Conservation (phyloP, 805 yeast genomes). For the Teunomyces aglyptinius region DNA sequence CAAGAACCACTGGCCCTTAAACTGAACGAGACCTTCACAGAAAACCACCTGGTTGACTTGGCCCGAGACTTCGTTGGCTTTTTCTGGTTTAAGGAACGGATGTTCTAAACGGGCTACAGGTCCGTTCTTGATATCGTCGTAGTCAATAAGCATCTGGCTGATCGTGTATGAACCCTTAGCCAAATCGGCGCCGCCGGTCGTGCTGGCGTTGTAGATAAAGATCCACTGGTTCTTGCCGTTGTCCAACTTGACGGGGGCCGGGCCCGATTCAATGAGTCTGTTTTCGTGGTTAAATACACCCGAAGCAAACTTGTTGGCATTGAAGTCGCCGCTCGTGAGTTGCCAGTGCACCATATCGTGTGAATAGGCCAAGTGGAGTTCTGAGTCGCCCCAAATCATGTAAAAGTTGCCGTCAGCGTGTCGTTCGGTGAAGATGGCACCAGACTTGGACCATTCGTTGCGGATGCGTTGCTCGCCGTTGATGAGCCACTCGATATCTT, state of each 20-base stretch:
- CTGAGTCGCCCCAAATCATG: conserved; percentile 46
- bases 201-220: conserved; percentile 38
- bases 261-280: conserved; percentile 40
- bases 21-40: conserved; percentile 44
- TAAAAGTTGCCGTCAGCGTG: conserved; percentile 34
- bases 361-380: conserved; percentile 36
- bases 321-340: conserved; percentile 17
- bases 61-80: conserved; percentile 33
- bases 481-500: conserved; percentile 27
- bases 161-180: conserved; percentile 32
- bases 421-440: conserved; percentile 36
- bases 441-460: conserved; percentile 41
- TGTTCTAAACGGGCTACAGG: conserved; percentile 38
- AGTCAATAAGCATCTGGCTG: conserved; percentile 42
- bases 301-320: conserved; percentile 22
- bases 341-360: conserved; percentile 36
- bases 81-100: conserved; percentile 36
- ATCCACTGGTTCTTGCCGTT: conserved; percentile 32
- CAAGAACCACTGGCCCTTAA: conserved; percentile 39
- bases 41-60: conserved; percentile 43
- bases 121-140: conserved; percentile 31
- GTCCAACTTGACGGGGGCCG: conserved; percentile 39
- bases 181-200: conserved; percentile 34
- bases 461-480: conserved; percentile 27
- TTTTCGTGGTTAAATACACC: conserved; percentile 31